Percentiles rank a stretch among this genome's conserved stretches.
Evolutionary conservation across 176 grass and related monocot genomes (phyloP).

Genomic region (Elaeis guineensis): DNA sequence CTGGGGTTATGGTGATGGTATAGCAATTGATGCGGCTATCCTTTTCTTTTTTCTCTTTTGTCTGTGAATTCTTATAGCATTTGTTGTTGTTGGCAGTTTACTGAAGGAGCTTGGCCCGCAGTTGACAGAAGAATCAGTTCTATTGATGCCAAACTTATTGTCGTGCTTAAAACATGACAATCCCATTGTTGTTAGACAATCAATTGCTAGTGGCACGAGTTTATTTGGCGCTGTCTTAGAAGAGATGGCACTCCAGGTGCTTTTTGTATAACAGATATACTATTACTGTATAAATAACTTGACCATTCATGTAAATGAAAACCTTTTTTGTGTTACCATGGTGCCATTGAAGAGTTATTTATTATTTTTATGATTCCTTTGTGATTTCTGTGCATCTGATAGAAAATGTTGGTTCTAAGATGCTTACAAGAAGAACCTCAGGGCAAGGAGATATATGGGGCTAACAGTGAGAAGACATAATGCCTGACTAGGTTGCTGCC

Average conservation of each 20-base stretch:
- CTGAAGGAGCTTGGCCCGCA: conserved; percentile 61
- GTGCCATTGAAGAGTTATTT: background rate
- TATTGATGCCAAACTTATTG: conserved; percentile 92
- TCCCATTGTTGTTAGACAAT: conserved; percentile 70
- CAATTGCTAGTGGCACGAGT: conserved; percentile 94
- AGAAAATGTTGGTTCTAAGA: conserved; percentile 6
- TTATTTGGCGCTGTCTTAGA: conserved; percentile 98
- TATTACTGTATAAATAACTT: conserved; percentile 55
- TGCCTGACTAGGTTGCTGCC: too few relatives aligned
- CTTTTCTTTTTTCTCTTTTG: too few relatives aligned
- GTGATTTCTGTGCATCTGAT: background rate
- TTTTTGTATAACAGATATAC: conserved; percentile 34
- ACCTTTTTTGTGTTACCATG: conserved; percentile 34
- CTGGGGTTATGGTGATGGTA: too few relatives aligned
- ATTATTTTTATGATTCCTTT: background rate
- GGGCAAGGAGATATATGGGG: background rate
- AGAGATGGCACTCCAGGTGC: conserved; percentile 99
- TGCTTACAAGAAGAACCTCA: background rate
- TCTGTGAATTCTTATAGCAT: conserved; percentile 2
- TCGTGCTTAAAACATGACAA: conserved; percentile 79
- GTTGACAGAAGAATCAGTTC: conserved; percentile 69
- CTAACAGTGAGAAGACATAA: too few relatives aligned
- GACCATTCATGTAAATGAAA: conserved; percentile 46
- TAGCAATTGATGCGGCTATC: too few relatives aligned
- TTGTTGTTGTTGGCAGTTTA: conserved; percentile 49